Percentiles rank a stretch among this genome's conserved stretches.
These are phyloP conservation scores for Teratosphaeria pseudoeucalypti DNA, from an alignment of 2,329 filamentous ascomycete species.

Conservation along the genomic window DNA sequence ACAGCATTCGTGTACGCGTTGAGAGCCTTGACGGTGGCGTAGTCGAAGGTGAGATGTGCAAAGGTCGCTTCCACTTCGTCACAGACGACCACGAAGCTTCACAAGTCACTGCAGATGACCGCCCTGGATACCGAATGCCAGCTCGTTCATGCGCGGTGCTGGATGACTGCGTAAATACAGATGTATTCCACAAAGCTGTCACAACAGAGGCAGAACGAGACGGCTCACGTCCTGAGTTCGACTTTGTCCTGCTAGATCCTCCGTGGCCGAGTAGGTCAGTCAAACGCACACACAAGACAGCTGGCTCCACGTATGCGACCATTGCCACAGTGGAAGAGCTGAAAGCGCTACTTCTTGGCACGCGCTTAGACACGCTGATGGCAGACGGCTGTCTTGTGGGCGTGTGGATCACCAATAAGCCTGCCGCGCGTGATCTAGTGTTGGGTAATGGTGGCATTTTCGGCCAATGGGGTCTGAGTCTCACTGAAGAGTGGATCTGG, in stretches of 20 bases:
- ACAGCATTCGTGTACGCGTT: background rate
- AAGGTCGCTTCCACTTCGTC: background rate
- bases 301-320: slow-evolving; percentile 27
- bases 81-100: background rate
- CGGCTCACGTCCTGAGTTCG: slow-evolving; percentile 44
- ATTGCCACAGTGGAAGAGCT: slow-evolving; percentile 33
- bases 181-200: slow-evolving; percentile 29
- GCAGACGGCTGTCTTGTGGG: slow-evolving; percentile 49
- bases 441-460: slow-evolving; percentile 51
- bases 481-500: slow-evolving; percentile 67
- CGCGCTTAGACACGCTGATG: slow-evolving; percentile 45
- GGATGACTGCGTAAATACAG: slow-evolving; percentile 33
- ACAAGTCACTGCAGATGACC: background rate
- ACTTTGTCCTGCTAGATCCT: slow-evolving; percentile 63
- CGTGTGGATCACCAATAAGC: slow-evolving; percentile 70
- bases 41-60: background rate
- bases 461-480: slow-evolving; percentile 53
- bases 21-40: no score
- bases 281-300: slow-evolving; percentile 43
- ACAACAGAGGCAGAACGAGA: slow-evolving; percentile 26
- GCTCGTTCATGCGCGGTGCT: slow-evolving; percentile 40
- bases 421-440: slow-evolving; percentile 43
- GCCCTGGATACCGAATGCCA: slow-evolving; percentile 32
- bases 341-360: slow-evolving; percentile 29
- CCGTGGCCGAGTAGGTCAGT: slow-evolving; percentile 75